Conservation (phyloP, 257 asterid genomes). For the Fraxinus pennsylvanica region DNA sequence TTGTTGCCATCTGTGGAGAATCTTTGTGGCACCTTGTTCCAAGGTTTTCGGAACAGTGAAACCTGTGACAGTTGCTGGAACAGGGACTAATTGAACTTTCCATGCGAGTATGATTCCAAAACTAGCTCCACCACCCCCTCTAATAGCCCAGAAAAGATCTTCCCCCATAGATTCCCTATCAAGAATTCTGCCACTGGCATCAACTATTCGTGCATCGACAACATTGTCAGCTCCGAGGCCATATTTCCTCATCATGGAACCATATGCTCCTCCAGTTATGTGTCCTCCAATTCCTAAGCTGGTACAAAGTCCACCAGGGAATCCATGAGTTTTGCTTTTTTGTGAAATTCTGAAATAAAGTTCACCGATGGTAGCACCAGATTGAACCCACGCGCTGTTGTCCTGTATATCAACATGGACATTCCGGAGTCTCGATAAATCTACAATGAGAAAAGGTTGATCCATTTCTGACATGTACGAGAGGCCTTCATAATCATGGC, state of each 20-base stretch:
- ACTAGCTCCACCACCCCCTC: constrained; percentile 70
- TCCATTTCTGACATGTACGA: constrained; percentile 34
- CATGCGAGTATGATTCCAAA: constrained; percentile 58
- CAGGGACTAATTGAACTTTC: constrained; percentile 56
- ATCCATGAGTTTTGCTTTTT: constrained; percentile 39
- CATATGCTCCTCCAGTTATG: constrained; percentile 68
- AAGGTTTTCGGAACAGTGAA: constrained; percentile 55
- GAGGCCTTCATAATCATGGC: constrained; percentile 48
- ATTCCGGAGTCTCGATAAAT: constrained; percentile 39
- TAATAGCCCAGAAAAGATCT: constrained; percentile 67
- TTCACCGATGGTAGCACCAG: constrained; percentile 48
- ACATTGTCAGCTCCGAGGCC: constrained; percentile 68
- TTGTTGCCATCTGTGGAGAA: constrained; percentile 57
- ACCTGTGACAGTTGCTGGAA: constrained; percentile 59
- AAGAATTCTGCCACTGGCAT: constrained; percentile 47
- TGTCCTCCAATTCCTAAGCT: constrained; percentile 71
- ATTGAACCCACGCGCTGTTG: constrained; percentile 46
- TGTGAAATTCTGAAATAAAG: constrained; percentile 46
- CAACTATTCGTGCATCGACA: constrained; percentile 55
- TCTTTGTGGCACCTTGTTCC: constrained; percentile 43
- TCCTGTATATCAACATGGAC: constrained; percentile 35
- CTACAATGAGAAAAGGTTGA: constrained; percentile 36
- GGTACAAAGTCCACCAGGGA: constrained; percentile 60
- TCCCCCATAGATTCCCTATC: constrained; percentile 60
- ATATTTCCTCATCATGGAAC: constrained; percentile 58